A percentile compares a stretch with the other conserved stretches of the same genome.
Conservation (phyloP, 257 asterid genomes). For the Thymus mandschuricus region DNA sequence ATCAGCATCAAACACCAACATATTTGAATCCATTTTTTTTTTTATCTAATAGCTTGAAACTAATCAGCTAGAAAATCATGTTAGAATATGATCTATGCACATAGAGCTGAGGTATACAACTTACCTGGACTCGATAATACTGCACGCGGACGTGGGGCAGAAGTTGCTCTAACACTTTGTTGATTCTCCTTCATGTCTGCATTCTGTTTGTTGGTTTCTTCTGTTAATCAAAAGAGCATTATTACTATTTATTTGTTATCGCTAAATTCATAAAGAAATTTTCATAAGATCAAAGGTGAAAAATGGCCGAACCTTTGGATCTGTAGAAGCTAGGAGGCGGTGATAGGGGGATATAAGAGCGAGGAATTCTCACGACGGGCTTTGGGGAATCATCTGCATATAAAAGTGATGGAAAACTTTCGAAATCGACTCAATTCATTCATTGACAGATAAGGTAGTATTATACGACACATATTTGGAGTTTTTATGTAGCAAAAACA, state of each 20-base stretch:
- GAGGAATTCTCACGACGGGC: conserved; percentile 72
- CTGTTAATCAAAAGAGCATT: conserved; percentile 33
- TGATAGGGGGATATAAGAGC: conserved; percentile 48
- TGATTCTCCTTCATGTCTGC: conserved; percentile 42
- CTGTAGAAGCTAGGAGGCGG: conserved; percentile 47
- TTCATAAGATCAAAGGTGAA: no score
- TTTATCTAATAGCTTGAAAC: background rate
- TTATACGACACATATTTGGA: no score
- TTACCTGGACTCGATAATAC: conserved; percentile 93
- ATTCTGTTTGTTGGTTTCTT: conserved; percentile 44
- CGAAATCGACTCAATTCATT: background rate
- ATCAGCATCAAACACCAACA: no score
- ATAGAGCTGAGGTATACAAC: background rate
- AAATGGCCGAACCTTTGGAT: no score
- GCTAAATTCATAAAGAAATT: no score
- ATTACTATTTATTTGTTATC: background rate
- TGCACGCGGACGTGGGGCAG: conserved; percentile 93
- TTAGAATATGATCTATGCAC: background rate
- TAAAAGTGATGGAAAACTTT: conserved; percentile 4
- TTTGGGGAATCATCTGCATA: conserved; percentile 66
- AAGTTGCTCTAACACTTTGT: conserved; percentile 50
- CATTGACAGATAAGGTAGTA: no score
- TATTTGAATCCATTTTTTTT: no score
- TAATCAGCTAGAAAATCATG: background rate
- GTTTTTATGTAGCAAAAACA: background rate